Evolutionary conservation across 2,329 filamentous ascomycete genomes (phyloP).

Genomic region (Claviceps sp.): DNA sequence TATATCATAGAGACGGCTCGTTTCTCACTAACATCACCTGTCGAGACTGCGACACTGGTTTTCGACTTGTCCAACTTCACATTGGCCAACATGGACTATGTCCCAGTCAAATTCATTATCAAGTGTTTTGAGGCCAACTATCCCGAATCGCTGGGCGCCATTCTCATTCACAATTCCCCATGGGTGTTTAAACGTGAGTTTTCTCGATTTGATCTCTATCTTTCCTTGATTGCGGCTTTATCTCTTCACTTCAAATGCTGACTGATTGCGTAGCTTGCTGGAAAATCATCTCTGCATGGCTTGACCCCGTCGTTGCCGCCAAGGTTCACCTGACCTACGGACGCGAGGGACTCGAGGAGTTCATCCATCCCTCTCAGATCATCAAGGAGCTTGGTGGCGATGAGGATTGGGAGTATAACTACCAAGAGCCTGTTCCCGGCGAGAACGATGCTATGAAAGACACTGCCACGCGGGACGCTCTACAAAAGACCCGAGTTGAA

Average conservation of each 20-base stretch:
- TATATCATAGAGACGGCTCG: slow-evolving; percentile 24
- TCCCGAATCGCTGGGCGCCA: slow-evolving; percentile 55
- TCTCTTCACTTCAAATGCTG: not conserved
- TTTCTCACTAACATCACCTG: slow-evolving; percentile 6
- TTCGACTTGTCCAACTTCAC: slow-evolving; percentile 63
- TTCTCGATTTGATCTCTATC: not conserved
- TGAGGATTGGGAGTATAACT: slow-evolving; percentile 53
- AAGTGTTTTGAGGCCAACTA: slow-evolving; percentile 71
- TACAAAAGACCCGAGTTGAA: slow-evolving; percentile 37
- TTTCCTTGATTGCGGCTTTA: not conserved
- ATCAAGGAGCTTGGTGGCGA: slow-evolving; percentile 47
- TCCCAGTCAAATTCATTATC: slow-evolving; percentile 66
- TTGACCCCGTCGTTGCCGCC: slow-evolving; percentile 59
- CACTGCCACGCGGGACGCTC: slow-evolving; percentile 27
- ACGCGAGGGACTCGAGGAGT: slow-evolving; percentile 46
- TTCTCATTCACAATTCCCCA: slow-evolving; percentile 63
- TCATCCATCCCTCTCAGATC: slow-evolving; percentile 47
- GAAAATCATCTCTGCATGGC: slow-evolving; percentile 62
- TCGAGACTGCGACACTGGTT: slow-evolving; percentile 29
- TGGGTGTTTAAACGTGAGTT: slow-evolving; percentile 47
- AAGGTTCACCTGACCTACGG: slow-evolving; percentile 60
- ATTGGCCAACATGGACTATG: slow-evolving; percentile 64
- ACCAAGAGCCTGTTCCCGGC: slow-evolving; percentile 42
- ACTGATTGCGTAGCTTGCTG: slow-evolving; percentile 16
- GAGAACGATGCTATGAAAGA: slow-evolving; percentile 45